These are phyloP conservation scores for Mycena chlorophos DNA, from an alignment of 768 basidiomycete genomes.

Conservation along the genomic window DNA sequence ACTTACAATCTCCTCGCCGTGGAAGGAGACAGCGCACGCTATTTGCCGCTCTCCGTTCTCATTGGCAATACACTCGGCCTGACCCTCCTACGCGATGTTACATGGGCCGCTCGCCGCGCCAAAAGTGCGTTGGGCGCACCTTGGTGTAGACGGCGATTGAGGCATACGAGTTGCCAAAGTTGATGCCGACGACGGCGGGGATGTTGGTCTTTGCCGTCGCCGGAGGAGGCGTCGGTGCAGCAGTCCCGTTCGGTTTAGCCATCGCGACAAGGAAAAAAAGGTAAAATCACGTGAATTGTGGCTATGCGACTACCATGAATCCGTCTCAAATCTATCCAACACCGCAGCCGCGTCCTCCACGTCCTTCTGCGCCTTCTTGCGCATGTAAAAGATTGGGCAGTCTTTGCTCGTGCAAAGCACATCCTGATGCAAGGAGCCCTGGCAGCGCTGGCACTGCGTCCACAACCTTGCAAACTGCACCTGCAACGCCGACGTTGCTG, in stretches of 20 bases:
- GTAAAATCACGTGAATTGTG: background rate
- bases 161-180: constrained; percentile 93
- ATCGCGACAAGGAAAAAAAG: constrained; percentile 9
- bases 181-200: constrained; percentile 85
- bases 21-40: constrained; percentile 88
- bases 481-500: constrained; percentile 74
- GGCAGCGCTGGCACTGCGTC: constrained; percentile 99
- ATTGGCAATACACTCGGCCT: constrained; percentile 94
- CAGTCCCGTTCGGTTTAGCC: constrained; percentile 53
- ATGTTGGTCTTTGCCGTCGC: constrained; percentile 30
- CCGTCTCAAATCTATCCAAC: constrained; percentile 81
- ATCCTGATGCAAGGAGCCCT: constrained; percentile 98
- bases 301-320: constrained; percentile 54
- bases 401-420: constrained; percentile 96
- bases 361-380: constrained; percentile 98
- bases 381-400: constrained; percentile 98
- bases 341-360: constrained; percentile 81
- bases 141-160: constrained; percentile 95
- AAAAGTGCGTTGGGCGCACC: constrained; percentile 42
- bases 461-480: constrained; percentile 92
- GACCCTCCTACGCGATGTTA: constrained; percentile 63
- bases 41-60: constrained; percentile 99
- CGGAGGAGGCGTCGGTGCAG: constrained; percentile 37
- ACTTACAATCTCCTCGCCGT: constrained; percentile 86
- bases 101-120: background rate